Evolutionary conservation across 352 stramenopile species (phyloP).

Genomic region (Globisporangium parvum): DNA sequence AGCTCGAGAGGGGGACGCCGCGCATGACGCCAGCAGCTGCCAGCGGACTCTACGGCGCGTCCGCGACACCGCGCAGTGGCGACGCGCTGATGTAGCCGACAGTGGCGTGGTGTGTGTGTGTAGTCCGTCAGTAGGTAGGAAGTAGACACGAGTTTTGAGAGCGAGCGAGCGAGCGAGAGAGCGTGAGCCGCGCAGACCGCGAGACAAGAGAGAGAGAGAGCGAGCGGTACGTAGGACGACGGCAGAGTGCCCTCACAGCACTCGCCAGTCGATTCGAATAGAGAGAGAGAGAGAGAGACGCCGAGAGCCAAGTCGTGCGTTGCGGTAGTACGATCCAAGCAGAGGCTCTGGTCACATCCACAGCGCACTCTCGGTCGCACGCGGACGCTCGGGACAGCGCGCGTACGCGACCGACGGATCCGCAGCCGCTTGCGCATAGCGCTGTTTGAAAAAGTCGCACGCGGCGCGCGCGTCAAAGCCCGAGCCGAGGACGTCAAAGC

Average conservation of each 20-base stretch:
- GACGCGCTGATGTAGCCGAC: slow-evolving; percentile 1
- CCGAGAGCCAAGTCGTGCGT: neutral
- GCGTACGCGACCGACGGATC: slow-evolving; percentile 18
- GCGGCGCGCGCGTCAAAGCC: slow-evolving; percentile 46
- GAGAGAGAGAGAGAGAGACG: neutral
- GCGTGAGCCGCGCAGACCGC: too few species aligned
- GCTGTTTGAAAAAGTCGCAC: slow-evolving; percentile 63
- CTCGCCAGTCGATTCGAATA: neutral
- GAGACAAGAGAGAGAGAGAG: neutral
- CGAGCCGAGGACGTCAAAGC: slow-evolving; percentile 39
- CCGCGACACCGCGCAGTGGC: slow-evolving; percentile 6
- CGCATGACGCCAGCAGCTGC: slow-evolving; percentile 7
- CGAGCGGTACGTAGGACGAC: neutral
- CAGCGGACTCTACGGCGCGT: slow-evolving; percentile 1
- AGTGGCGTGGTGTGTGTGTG: neutral
- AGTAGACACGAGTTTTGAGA: neutral
- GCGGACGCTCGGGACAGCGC: slow-evolving; percentile 10
- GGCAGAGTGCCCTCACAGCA: neutral
- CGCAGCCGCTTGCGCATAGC: slow-evolving; percentile 12
- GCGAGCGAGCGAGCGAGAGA: neutral
- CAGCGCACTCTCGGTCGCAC: neutral
- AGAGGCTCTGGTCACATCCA: too few species aligned
- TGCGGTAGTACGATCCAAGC: too few species aligned
- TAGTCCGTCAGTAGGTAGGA: neutral
- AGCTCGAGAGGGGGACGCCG: slow-evolving; percentile 25